Base-by-base conservation (phyloP, 352 stramenopile species). In the Pythium rhizo-oryzae region DNA sequence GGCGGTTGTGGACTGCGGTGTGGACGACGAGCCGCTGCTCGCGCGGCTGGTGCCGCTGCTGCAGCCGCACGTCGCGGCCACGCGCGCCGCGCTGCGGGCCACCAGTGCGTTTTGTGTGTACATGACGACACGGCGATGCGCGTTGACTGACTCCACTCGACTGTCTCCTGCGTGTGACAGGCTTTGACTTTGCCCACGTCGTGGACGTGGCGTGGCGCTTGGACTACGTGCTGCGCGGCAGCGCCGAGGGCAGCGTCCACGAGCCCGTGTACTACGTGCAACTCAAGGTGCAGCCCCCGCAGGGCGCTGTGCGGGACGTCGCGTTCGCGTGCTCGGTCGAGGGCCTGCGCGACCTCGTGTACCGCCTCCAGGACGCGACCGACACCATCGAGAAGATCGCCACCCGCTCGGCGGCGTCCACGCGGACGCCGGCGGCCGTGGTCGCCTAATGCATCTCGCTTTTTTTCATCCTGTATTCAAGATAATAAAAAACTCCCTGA, bases 111-210 rank as follows among this genome's bases (percentile, higher is more conserved):
- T 13, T 2, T 2, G 3, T 47, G 28, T 33, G 15, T n/a, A 33
- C 9, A 4, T 37, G 35, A 30, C 16, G 11, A 30, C 18, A 33
- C 28, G 2, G 28, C n/a, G 28, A 33, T 33, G 28, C 6, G 18
- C 21, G 5, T 4, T 9, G 12, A 23, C 23, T 5, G 1, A 57
- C 16, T 23, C 51, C 19, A 0, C 37, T 1, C 51, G 19, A 24
- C 19, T 50, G 11, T 50, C 19, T 24, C 28, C 28, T 33, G 28
- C 15, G 43, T 57, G 24, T 18, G 12, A 8, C 49, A 93, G 85
- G 73, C 57, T 89, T 91, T 67, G 82, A 92, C 71, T 87, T 91
- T 35, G 78, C 83, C n/a, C 76, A 91, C 7, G 75, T 94, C 18
- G 84, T 94, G 35, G 81, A 91, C 49, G 77, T 91, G 2, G 76